Base-by-base conservation (phyloP, 2,329 filamentous ascomycete species). In the Xylaria arbuscula region DNA sequence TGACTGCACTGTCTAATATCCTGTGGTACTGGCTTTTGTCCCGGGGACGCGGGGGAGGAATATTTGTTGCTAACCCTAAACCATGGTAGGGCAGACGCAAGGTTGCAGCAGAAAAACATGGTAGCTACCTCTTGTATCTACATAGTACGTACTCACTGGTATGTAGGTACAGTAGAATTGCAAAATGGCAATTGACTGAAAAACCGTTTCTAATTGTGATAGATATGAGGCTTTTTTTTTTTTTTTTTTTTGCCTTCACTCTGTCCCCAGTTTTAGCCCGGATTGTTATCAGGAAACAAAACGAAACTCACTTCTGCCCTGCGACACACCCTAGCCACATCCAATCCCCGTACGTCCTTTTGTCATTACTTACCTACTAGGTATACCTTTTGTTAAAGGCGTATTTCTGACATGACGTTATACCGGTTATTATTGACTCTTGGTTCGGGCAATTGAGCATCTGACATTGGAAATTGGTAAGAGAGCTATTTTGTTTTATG, bases 211-310 rank as follows among this genome's bases (percentile, higher is more conserved):
- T 64, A 22, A 68, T 68, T 64, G 51, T 50, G 38, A 45, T 45
- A 45, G 28, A 58, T 42, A 60, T 61, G 55, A 64, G 67, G 59
- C 61, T 56, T 56, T 61, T 61, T 51, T 32, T 42, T 34, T 40
- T 66, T 51, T 42, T 50, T 60, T 50, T 65, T 60, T 55, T 56
- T 28, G 19, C 22, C n/a, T 17, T 47, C 38, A 11, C 22, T 24
- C 24, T 45, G 6, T 36, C 28, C 13, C 36, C 51, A 36, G 24
- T 64, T 9, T 42, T 32, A 50, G 53, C 57, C 38, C 32, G 19
- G 40, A 13, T 45, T 45, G 59, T 50, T 55, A 55, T 68, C 62
- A 68, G 58, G n/a, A n/a, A n/a, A n/a, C n/a, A n/a, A 53, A 66
- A 62, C 59, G 24, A 47, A 45, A 17, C 17, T 19, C 36, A 19